Base-by-base conservation (phyloP, 352 stramenopile species). In the Globisporangium apiculatum region DNA sequence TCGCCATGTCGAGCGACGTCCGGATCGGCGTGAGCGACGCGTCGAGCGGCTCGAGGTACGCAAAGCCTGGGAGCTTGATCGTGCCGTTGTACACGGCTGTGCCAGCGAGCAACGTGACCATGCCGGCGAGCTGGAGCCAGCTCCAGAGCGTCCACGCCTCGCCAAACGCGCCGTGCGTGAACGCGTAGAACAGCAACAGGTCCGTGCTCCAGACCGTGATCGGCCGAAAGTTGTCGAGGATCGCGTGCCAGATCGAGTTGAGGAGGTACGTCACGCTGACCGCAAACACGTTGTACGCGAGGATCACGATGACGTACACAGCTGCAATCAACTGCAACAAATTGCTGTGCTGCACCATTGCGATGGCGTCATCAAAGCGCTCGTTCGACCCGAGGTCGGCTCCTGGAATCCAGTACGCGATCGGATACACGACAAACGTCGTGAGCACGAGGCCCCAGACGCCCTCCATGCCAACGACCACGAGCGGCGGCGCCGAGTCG, bases 171-270 rank as follows among this genome's bases (percentile, higher is more conserved):
- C 82, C 79, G 52, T 75, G 73, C 17, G 88, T 97, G 66, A 98
- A 96, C 53, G 91, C 67, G 77, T 99, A 99, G 66, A 97, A 99
- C 35, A 99, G 96, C 57, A 98, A 67, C 24, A 99, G 74, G 75
- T 99, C 96, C 12, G 80, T 89, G 17, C 71, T 80, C 95, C 96
- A 99, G 11, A 99, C 94, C 9, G 92, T 98, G 62, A 99, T 97
- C 9, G 95, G 94, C 41, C 94, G 83, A 74, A 98, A 98, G 67
- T 99, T 99, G 81, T 99, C 95, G 11, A 99, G 72, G 68, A 99
- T 99, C 37, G 95, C 96, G 77, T 99, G 95, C 95, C 95, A 99
- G 51, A 99, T 96, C 46, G 89, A 97, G 75, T 97, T 98, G 40
- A 99, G 71, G 58, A 98, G 73, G 58, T 97, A 98, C 45, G 95